phyloP scores from a whole-genome alignment of 2,329 filamentous ascomycete genomes.

The Mycogone perniciosa region DNA sequence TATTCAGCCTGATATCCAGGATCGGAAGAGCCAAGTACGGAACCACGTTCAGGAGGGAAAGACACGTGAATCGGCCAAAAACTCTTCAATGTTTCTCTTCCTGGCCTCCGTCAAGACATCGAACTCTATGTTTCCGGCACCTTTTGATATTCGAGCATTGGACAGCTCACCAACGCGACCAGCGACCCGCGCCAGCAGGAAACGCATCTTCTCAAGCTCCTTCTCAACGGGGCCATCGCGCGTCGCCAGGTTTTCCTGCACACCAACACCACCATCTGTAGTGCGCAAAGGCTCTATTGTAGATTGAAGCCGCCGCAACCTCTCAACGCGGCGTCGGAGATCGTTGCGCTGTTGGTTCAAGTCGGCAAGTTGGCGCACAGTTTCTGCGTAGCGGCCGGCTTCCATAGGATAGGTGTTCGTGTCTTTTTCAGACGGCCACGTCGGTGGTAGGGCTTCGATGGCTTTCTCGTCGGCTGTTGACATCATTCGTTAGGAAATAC shows the following conservation, averaged over 20 bases:
- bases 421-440: constrained; percentile 40
- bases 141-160: constrained; percentile 13
- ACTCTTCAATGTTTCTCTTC: constrained; percentile 35
- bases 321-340: constrained; percentile 36
- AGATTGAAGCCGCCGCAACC: constrained; percentile 42
- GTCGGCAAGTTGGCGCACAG: constrained; percentile 41
- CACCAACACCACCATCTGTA: constrained; percentile 26
- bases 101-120: constrained; percentile 34
- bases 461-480: constrained; percentile 33
- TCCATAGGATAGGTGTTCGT: constrained; percentile 35
- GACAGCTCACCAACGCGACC: constrained; percentile 42
- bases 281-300: constrained; percentile 40
- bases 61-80: constrained; percentile 28
- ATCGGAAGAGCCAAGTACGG: too few relatives aligned
- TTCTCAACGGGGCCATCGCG: constrained; percentile 57
- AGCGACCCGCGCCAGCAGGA: constrained; percentile 54
- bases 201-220: constrained; percentile 61
- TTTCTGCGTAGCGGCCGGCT: constrained; percentile 45
- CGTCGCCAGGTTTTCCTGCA: constrained; percentile 63
- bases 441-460: constrained; percentile 40
- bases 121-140: constrained; percentile 19
- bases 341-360: constrained; percentile 37
- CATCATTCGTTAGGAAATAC: not conserved
- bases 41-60: constrained; percentile 14
- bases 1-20: too few relatives aligned